Evolutionary conservation across 352 stramenopile species (phyloP).

Genomic region (Phytophthora litchii): DNA sequence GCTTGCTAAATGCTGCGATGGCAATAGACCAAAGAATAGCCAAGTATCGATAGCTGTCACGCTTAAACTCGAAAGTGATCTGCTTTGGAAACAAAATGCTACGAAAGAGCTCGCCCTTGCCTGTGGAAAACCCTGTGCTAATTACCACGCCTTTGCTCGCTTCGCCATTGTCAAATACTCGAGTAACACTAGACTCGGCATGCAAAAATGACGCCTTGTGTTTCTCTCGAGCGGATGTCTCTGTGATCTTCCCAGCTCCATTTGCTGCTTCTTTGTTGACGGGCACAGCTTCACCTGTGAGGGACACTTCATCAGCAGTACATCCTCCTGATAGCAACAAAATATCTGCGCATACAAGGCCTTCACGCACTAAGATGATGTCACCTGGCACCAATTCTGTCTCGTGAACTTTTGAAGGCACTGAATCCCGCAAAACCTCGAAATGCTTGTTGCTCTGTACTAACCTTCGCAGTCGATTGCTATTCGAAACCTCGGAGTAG

Average conservation of each 20-base stretch:
- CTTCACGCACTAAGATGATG: slow-evolving; percentile 41
- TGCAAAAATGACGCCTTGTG: slow-evolving; percentile 44
- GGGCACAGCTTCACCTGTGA: slow-evolving; percentile 52
- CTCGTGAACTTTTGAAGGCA: slow-evolving; percentile 24
- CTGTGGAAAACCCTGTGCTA: slow-evolving; percentile 59
- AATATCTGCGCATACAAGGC: slow-evolving; percentile 42
- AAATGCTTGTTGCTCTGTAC: slow-evolving; percentile 44
- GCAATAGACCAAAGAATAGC: slow-evolving; percentile 47
- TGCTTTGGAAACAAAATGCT: slow-evolving; percentile 62
- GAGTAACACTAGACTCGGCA: slow-evolving; percentile 37
- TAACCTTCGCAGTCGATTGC: slow-evolving; percentile 40
- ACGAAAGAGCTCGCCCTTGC: slow-evolving; percentile 68
- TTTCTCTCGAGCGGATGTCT: slow-evolving; percentile 25
- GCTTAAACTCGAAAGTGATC: slow-evolving; percentile 65
- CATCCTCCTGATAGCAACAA: slow-evolving; percentile 49
- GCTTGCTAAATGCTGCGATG: slow-evolving; percentile 59
- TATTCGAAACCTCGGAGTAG: slow-evolving; percentile 50
- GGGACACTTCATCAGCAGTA: slow-evolving; percentile 47
- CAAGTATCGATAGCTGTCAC: slow-evolving; percentile 70
- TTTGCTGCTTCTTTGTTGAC: slow-evolving; percentile 45
- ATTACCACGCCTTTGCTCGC: slow-evolving; percentile 48
- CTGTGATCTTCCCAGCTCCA: slow-evolving; percentile 26
- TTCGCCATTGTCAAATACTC: slow-evolving; percentile 7
- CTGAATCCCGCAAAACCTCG: slow-evolving; percentile 33
- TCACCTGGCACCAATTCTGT: slow-evolving; percentile 53